Conservation (phyloP, 2,329 filamentous ascomycete genomes). For the Colletotrichum aenigma region DNA sequence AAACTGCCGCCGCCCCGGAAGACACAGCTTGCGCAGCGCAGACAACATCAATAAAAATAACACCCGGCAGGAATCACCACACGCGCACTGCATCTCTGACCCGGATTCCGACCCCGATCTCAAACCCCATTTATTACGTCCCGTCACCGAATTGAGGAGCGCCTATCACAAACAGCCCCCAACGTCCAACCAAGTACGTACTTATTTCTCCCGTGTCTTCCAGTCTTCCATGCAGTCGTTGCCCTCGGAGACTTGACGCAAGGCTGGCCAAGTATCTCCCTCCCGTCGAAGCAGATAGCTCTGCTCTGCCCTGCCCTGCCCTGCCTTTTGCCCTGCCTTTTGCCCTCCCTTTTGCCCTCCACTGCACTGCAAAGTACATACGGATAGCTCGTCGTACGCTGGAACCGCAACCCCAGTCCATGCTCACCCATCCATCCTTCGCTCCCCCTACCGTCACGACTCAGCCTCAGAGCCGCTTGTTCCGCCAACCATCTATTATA, state of each 20-base stretch:
- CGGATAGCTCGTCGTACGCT: not conserved
- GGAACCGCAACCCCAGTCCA: not conserved
- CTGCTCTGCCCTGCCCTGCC: not conserved
- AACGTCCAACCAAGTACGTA: not conserved
- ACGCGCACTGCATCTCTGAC: not conserved
- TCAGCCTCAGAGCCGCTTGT: constrained; percentile 27
- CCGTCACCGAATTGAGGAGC: not conserved
- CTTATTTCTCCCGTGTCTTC: not conserved
- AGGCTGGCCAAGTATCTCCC: not conserved
- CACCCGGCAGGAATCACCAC: constrained; percentile 5
- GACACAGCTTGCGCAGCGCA: not conserved
- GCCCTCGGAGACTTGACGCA: not conserved
- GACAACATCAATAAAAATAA: not conserved
- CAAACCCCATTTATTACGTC: not conserved
- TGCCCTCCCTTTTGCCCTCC: not conserved
- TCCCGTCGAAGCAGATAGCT: not conserved
- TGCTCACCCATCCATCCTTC: not conserved
- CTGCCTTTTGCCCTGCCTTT: not conserved
- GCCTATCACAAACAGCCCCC: not conserved
- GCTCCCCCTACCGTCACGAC: constrained; percentile 2
- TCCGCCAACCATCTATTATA: constrained; percentile 19
- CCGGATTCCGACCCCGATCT: constrained; percentile 17
- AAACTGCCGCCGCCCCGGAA: not conserved
- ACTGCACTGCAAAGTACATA: not conserved
- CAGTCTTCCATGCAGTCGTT: not conserved